Evolutionary conservation across 495 filamentous ascomycete genomes (phyloP).

Genomic region (Parachaetomium inaequale): DNA sequence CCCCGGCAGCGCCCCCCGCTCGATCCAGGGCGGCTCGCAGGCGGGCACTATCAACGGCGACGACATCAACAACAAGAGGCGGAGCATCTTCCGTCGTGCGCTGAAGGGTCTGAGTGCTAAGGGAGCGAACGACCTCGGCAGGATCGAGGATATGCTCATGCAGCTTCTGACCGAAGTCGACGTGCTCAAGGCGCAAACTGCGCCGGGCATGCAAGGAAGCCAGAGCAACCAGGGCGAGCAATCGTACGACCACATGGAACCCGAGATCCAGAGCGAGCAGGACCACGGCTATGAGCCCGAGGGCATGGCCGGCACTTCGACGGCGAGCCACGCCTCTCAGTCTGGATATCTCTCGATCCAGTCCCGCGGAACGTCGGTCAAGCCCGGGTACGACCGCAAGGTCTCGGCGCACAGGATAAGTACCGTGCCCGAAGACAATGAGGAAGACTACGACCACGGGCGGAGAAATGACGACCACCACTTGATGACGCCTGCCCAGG

Average conservation of each 20-base stretch:
- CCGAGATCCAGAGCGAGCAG: conserved; percentile 54
- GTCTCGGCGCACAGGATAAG: conserved; percentile 75
- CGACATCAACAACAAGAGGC: conserved; percentile 72
- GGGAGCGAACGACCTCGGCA: conserved; percentile 79
- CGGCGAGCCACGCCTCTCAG: conserved; percentile 62
- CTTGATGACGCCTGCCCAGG: conserved; percentile 47
- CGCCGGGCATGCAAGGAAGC: conserved; percentile 27
- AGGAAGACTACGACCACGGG: conserved; percentile 61
- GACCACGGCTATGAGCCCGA: conserved; percentile 79
- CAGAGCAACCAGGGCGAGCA: conserved; percentile 40
- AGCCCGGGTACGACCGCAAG: conserved; percentile 59
- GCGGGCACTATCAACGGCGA: conserved; percentile 62
- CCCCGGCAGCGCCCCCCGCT: conserved; percentile 59
- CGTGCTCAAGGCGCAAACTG: conserved; percentile 65
- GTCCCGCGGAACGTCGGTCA: conserved; percentile 57
- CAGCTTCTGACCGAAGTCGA: conserved; percentile 90
- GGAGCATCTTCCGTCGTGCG: conserved; percentile 86
- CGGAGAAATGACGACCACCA: conserved; percentile 44
- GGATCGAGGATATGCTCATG: conserved; percentile 93
- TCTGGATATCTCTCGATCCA: conserved; percentile 73
- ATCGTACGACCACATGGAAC: conserved; percentile 55
- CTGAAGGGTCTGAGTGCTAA: conserved; percentile 83
- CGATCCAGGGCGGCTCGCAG: conserved; percentile 51
- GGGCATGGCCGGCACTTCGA: conserved; percentile 71
- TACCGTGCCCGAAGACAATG: conserved; percentile 78